Conservation (phyloP, 257 asterid species). For the Solanum stenotomum region DNA sequence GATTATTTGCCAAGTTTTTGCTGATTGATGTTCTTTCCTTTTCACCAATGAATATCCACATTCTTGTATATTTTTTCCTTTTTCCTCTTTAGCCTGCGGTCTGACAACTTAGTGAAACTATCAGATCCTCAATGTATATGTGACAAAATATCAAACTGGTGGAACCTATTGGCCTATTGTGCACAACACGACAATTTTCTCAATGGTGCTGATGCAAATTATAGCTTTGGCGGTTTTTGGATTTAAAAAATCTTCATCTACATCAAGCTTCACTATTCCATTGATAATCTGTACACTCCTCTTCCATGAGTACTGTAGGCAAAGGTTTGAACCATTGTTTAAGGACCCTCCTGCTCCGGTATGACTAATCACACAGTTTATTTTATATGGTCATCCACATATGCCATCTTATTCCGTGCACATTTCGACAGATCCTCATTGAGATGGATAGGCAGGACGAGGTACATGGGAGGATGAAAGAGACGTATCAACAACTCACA, state of each 20-base stretch:
- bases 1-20: background rate
- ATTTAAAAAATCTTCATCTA: slow-evolving; percentile 19
- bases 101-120: background rate
- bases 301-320: slow-evolving; percentile 31
- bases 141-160: slow-evolving; percentile 27
- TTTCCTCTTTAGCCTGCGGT: background rate
- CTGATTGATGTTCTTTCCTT: background rate
- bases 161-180: slow-evolving; percentile 38
- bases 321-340: slow-evolving; percentile 26
- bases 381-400: background rate
- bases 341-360: slow-evolving; percentile 25
- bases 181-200: slow-evolving; percentile 29
- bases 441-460: slow-evolving; percentile 89
- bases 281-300: slow-evolving; percentile 23
- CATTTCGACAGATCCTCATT: slow-evolving; percentile 45
- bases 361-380: background rate
- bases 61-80: background rate
- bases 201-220: slow-evolving; percentile 26
- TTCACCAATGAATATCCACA: background rate
- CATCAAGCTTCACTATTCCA: slow-evolving; percentile 24
- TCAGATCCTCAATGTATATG: slow-evolving; percentile 34
- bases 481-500: slow-evolving; percentile 40
- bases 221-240: slow-evolving; percentile 30
- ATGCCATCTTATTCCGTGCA: slow-evolving; percentile 15
- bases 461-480: slow-evolving; percentile 40